Evolutionary conservation across 176 grass and related monocot species (phyloP).

Genomic region (Oryza punctata): DNA sequence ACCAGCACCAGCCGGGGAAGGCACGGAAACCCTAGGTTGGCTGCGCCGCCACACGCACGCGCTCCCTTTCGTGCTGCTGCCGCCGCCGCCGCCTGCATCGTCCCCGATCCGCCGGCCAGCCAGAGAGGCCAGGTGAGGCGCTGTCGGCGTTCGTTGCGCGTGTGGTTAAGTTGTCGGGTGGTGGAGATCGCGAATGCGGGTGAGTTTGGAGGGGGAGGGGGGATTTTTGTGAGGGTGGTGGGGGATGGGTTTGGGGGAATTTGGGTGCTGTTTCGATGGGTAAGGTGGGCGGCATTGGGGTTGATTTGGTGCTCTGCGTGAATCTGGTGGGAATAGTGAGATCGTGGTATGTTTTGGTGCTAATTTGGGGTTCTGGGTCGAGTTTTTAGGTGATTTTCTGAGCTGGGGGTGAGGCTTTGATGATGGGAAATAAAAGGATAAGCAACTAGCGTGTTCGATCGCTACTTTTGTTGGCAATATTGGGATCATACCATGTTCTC

Average conservation of each 20-base stretch:
- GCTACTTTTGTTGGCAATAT: background rate
- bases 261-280: background rate
- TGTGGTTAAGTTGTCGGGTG: background rate
- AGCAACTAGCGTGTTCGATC: background rate
- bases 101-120: conserved; percentile 7
- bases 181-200: conserved; percentile 18
- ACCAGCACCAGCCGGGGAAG: background rate
- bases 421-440: background rate
- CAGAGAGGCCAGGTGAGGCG: conserved; percentile 9
- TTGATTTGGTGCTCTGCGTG: background rate
- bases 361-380: background rate
- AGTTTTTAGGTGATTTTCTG: background rate
- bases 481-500: background rate
- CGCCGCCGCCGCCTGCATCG: background rate
- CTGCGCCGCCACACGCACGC: background rate
- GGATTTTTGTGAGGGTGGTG: background rate
- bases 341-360: background rate
- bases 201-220: background rate
- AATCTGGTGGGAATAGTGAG: background rate
- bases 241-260: background rate
- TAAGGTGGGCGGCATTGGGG: background rate
- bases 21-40: background rate
- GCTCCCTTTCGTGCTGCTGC: background rate
- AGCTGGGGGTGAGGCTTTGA: background rate
- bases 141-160: background rate